phyloP scores from a whole-genome alignment of 495 filamentous ascomycete species.

The Aspergillus sclerotioniger region DNA sequence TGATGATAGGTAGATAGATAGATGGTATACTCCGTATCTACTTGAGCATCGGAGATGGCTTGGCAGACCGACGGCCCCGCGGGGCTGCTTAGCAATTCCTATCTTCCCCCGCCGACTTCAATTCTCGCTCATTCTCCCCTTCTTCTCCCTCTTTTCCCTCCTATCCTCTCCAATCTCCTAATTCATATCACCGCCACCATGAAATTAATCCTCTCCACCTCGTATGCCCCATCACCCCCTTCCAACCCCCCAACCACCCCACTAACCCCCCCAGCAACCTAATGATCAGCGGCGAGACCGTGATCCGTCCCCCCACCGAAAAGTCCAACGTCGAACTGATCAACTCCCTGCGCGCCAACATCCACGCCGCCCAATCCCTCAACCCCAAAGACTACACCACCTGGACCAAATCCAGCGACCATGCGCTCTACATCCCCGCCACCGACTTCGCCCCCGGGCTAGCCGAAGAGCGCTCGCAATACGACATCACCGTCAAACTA shows the following conservation, averaged over 20 bases:
- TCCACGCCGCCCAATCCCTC: constrained; percentile 65
- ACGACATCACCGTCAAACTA: constrained; percentile 91
- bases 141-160: neutral
- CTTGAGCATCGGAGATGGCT: too few species aligned
- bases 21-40: too few species aligned
- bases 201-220: constrained; percentile 86
- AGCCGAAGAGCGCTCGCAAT: constrained; percentile 72
- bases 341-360: constrained; percentile 79
- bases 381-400: constrained; percentile 20
- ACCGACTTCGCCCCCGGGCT: constrained; percentile 71
- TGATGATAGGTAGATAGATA: constrained; percentile 6
- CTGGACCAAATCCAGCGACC: constrained; percentile 65
- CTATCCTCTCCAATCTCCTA: neutral
- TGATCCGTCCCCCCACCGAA: constrained; percentile 71
- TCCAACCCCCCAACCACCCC: neutral
- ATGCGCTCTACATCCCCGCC: constrained; percentile 70
- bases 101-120: constrained; percentile 3
- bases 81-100: constrained; percentile 29
- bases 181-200: constrained; percentile 39
- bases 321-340: constrained; percentile 88
- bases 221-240: constrained; percentile 49
- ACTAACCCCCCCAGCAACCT: constrained; percentile 63
- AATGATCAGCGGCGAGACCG: constrained; percentile 71
- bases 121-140: neutral
- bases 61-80: constrained; percentile 4